These are phyloP conservation scores for Barnettozyma pratensis DNA, from an alignment of 805 yeast species.

Conservation along the genomic window DNA sequence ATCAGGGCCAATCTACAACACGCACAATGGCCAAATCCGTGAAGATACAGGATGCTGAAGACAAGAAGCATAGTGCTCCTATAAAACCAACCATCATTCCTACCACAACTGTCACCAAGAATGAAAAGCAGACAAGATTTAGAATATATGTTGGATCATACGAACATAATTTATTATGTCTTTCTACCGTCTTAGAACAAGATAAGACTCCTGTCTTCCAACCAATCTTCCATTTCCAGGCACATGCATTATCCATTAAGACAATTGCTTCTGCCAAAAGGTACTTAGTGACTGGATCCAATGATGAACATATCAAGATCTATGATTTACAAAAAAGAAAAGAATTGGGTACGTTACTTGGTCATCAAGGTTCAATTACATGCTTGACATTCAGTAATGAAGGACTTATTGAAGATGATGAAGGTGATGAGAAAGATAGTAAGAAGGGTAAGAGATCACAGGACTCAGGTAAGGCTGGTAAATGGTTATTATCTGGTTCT, in stretches of 20 bases:
- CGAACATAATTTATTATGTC: conserved; percentile 86
- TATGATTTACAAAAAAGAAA: conserved; percentile 92
- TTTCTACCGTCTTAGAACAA: conserved; percentile 62
- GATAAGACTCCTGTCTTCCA: conserved; percentile 63
- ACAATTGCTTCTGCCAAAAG: conserved; percentile 78
- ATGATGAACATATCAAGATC: conserved; percentile 91
- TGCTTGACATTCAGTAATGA: conserved; percentile 65
- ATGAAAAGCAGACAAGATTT: conserved; percentile 36
- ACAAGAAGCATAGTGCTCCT: conserved; percentile 2
- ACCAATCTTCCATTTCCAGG: conserved; percentile 93
- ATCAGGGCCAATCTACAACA: too few relatives aligned
- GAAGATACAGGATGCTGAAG: neutral
- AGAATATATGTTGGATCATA: conserved; percentile 92
- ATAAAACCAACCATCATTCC: conserved; percentile 25
- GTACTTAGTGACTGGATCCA: conserved; percentile 88
- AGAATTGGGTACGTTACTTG: conserved; percentile 84
- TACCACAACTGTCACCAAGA: neutral
- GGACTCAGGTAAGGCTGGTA: conserved; percentile 42
- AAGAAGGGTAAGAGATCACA: neutral
- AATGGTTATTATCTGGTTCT: conserved; percentile 87
- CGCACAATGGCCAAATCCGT: neutral
- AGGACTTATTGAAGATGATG: conserved; percentile 23
- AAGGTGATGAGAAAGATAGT: neutral
- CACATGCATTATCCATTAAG: conserved; percentile 86
- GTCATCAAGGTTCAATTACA: conserved; percentile 87